Conservation (phyloP, 306 rosid species). For the Cyclanthera cordifolia region DNA sequence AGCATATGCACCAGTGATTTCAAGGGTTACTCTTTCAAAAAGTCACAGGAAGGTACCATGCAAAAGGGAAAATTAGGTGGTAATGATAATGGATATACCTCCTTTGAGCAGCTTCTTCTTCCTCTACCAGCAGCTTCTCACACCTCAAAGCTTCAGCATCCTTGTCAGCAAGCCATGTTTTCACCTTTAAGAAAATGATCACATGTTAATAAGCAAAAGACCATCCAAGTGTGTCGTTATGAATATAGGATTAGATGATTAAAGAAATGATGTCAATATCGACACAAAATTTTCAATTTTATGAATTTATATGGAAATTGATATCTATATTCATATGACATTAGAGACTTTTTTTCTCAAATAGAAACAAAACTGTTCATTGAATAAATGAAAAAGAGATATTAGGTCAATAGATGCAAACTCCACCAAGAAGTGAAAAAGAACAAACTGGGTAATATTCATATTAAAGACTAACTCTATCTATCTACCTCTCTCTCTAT, state of each 20-base stretch:
- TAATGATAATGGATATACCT: constrained; percentile 30
- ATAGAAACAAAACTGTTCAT: no score
- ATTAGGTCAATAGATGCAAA: no score
- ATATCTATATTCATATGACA: no score
- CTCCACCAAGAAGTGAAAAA: no score
- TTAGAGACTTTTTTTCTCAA: no score
- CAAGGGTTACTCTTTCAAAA: background rate
- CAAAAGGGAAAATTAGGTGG: background rate
- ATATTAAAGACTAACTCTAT: no score
- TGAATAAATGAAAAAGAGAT: no score
- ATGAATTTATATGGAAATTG: background rate
- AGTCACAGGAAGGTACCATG: background rate
- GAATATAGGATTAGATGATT: background rate
- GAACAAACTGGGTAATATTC: no score
- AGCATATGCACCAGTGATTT: background rate
- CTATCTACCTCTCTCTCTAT: no score
- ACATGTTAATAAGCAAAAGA: constrained; percentile 12
- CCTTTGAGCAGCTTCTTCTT: constrained; percentile 81
- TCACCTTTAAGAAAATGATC: constrained; percentile 34
- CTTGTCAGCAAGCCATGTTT: constrained; percentile 72
- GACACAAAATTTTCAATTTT: no score
- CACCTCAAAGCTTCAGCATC: constrained; percentile 76
- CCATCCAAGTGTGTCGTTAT: background rate
- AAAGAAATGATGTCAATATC: background rate
- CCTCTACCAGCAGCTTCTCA: constrained; percentile 73